Conservation (phyloP, 805 yeast genomes). For the Lipomyces chichibuensis region DNA sequence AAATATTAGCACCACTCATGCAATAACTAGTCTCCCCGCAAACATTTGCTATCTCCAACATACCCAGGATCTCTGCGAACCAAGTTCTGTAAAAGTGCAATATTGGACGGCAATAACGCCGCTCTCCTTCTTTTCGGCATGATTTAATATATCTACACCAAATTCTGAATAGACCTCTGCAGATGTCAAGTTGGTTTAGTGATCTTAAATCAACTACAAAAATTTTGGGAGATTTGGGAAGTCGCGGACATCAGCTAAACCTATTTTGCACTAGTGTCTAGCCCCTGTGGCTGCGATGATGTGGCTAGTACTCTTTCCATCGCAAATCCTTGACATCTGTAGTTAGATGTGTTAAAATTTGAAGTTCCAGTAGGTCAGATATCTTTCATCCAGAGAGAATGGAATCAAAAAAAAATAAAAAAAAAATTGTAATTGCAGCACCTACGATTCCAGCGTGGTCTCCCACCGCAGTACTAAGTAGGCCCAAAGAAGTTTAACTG, state of each 20-base stretch:
- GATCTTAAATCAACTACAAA: background rate
- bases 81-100: slow-evolving; percentile 86
- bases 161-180: background rate
- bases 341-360: no score
- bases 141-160: background rate
- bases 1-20: background rate
- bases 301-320: background rate
- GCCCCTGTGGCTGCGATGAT: background rate
- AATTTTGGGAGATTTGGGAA: background rate
- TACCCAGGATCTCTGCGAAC: slow-evolving; percentile 87
- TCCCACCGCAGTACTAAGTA: slow-evolving; percentile 2
- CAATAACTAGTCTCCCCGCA: background rate
- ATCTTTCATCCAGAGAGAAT: no score
- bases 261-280: background rate
- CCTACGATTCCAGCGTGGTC: slow-evolving; percentile 3
- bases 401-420: background rate
- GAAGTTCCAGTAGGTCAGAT: no score
- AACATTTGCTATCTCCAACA: slow-evolving; percentile 1
- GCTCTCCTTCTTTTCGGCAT: slow-evolving; percentile 93
- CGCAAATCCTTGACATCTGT: background rate
- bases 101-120: slow-evolving; percentile 88
- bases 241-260: background rate
- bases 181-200: background rate
- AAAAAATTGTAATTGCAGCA: background rate
- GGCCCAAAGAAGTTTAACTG: slow-evolving; percentile 1